Evolutionary conservation across 1,284 basidiomycete species (phyloP), one percentile per base, ranked within the genome.

Genomic region (Cutaneotrichosporon sp.): DNA sequence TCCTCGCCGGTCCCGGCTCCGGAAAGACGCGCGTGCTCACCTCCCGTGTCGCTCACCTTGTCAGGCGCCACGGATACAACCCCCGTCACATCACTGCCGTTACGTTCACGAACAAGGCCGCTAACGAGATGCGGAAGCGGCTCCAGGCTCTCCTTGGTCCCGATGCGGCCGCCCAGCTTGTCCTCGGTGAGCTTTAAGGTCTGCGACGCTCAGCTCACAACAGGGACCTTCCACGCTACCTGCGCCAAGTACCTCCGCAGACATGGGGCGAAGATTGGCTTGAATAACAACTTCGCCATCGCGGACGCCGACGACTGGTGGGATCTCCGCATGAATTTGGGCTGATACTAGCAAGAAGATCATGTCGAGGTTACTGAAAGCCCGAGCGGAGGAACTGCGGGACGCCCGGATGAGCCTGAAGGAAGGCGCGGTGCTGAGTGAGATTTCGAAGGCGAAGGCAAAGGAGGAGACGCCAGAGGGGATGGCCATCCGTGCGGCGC

Each of bases 91-190:
- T 90, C 73, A 86, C 84, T 57, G 86, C 86, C 1, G 87, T 90
- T 3, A 89, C 87, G 0, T 89, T 88, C 70, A 88, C 87, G 5
- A 91, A 91, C 77, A 91, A 92, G 74, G 89, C 90, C 4, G 89
- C 90, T 1, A 85, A 83, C 59, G 90, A 94, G 75, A 92, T 94
- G 90, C 81, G 82, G 55, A 79, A 82, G 58, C 80, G 91, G 3
- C 75, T 96, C 25, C 72, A 75, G 20, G 81, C 79, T 54, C 76
- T 93, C n/a, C 79, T 94, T 24, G 90, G 90, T 3, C 78, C 81
- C 39, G 72, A 81, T 20, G 68, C 71, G 7, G 86, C 85, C 1
- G 76, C 78, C 16, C 76, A 80, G 46, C 77, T 94, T 29, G 80
- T 84, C 9, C 74, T 82, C 19, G 81, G 81, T 71, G 59, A 65